Conservation (phyloP, 1,139 yeast genomes). For the Schwanniomyces etchellsii region DNA sequence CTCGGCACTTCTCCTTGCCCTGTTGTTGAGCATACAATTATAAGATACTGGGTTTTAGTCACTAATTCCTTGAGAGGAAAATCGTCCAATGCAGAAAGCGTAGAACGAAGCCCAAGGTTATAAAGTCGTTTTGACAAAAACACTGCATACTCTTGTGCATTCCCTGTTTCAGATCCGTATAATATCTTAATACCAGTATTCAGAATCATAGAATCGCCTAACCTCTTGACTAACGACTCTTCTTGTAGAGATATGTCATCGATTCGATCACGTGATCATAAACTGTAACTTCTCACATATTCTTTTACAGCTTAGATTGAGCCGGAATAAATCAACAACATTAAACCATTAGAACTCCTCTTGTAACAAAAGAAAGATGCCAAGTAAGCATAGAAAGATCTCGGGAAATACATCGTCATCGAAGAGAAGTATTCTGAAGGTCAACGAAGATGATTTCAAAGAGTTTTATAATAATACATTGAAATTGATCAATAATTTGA, state of each 20-base stretch:
- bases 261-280: not conserved
- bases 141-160: slow-evolving; percentile 80
- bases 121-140: slow-evolving; percentile 53
- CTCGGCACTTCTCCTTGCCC: slow-evolving; percentile 95
- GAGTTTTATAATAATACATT: slow-evolving; percentile 24
- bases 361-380: too few relatives aligned
- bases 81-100: slow-evolving; percentile 55
- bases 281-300: not conserved
- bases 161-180: slow-evolving; percentile 93
- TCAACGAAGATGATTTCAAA: slow-evolving; percentile 17
- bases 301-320: too few relatives aligned
- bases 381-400: not conserved
- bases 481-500: slow-evolving; percentile 19
- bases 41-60: slow-evolving; percentile 44
- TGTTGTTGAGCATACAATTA: slow-evolving; percentile 80
- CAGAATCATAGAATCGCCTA: not conserved
- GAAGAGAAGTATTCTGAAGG: slow-evolving; percentile 3
- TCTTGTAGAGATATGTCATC: not conserved
- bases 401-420: not conserved
- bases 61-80: slow-evolving; percentile 49
- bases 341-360: too few relatives aligned
- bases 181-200: slow-evolving; percentile 46
- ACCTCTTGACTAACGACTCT: not conserved
- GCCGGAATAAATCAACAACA: too few relatives aligned
- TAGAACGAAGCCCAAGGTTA: slow-evolving; percentile 49